Percentiles rank a stretch among this genome's conserved stretches.
These are phyloP conservation scores for Zea mays DNA, from an alignment of 176 grass and related monocot species.

Conservation along the genomic window Zm-B73-REFERENCE-NAM-5.0 NC_050100.1:173882001-173882500, in stretches of 20 bases:
- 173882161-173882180: neutral
- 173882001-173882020: no score
- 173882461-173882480: no score
- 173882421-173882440: neutral
- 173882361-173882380: neutral
- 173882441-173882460: no score
- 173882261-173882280: neutral
- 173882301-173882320: conserved; percentile 23
- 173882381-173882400: neutral
- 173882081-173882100: neutral
- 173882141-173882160: neutral
- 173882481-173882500: no score
- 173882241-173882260: conserved; percentile 28
- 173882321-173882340: neutral
- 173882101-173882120: neutral
- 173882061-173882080: no score
- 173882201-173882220: conserved; percentile 12
- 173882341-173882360: neutral
- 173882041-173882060: no score
- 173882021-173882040: no score
- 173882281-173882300: conserved; percentile 29
- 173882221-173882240: conserved; percentile 10
- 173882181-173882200: no score
- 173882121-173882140: neutral
- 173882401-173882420: neutral